Evolutionary conservation across 495 filamentous ascomycete species (phyloP).

Genomic region (Peziza echinospora): DNA sequence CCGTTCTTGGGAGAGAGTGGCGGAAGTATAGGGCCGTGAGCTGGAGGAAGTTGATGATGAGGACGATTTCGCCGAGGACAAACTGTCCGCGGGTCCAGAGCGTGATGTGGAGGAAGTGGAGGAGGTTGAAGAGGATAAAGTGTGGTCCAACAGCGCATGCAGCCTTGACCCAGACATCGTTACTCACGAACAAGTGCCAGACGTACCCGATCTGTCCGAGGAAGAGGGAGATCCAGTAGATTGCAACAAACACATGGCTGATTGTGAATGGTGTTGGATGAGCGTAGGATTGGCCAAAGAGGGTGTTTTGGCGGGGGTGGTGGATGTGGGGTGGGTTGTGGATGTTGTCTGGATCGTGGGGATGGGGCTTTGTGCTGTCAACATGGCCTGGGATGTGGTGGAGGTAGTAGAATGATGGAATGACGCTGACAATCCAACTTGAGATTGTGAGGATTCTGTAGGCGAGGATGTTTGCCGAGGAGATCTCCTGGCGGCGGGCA

Average conservation of each 20-base stretch:
- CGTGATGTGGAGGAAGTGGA: conserved; percentile 56
- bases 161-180: conserved; percentile 35
- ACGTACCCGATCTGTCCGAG: conserved; percentile 55
- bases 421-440: conserved; percentile 47
- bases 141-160: conserved; percentile 59
- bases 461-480: conserved; percentile 1
- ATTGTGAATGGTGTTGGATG: conserved; percentile 54
- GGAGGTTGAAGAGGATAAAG: conserved; percentile 60
- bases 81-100: conserved; percentile 60
- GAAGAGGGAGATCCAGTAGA: conserved; percentile 67
- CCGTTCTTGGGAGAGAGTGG: conserved; percentile 21
- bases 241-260: conserved; percentile 42
- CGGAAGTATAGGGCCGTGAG: conserved; percentile 58
- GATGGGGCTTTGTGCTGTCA: no score
- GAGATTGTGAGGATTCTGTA: conserved; percentile 50
- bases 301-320: conserved; percentile 19
- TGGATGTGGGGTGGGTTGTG: conserved; percentile 17
- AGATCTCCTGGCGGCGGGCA: neutral
- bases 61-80: conserved; percentile 40
- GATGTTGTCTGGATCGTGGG: conserved; percentile 33
- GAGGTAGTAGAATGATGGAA: conserved; percentile 48
- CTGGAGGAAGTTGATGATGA: conserved; percentile 64
- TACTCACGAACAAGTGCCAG: conserved; percentile 48
- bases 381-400: conserved; percentile 36
- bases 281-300: conserved; percentile 47